phyloP scores from a whole-genome alignment of 1,139 yeast species.

The Taphrina confusa region DNA sequence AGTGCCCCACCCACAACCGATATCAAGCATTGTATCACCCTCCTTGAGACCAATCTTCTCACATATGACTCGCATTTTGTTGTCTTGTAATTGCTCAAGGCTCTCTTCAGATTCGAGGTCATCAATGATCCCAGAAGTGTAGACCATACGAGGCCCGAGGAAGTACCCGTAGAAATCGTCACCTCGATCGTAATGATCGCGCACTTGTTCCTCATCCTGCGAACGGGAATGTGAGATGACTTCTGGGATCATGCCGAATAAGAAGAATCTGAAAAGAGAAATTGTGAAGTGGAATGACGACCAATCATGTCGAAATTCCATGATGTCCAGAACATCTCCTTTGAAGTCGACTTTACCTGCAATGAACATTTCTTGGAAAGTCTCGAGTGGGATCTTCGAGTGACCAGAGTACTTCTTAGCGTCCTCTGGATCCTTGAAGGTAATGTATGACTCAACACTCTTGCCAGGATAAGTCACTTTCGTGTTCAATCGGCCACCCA shows the following conservation, averaged over 20 bases:
- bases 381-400: slow-evolving; percentile 85
- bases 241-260: slow-evolving; percentile 90
- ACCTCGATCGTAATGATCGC: slow-evolving; percentile 95
- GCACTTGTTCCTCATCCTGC: slow-evolving; percentile 94
- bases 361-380: slow-evolving; percentile 85
- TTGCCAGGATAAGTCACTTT: slow-evolving; percentile 73
- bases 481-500: slow-evolving; percentile 79
- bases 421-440: slow-evolving; percentile 75
- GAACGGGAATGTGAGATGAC: slow-evolving; percentile 88
- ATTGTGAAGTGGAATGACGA: slow-evolving; percentile 76
- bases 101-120: slow-evolving; percentile 74
- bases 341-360: slow-evolving; percentile 81
- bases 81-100: slow-evolving; percentile 85
- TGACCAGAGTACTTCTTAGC: slow-evolving; percentile 70
- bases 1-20: slow-evolving; percentile 98
- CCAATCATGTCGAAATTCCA: slow-evolving; percentile 93
- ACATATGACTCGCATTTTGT: slow-evolving; percentile 82
- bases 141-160: slow-evolving; percentile 91
- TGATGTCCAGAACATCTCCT: slow-evolving; percentile 79
- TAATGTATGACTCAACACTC: slow-evolving; percentile 77
- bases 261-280: slow-evolving; percentile 74
- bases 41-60: slow-evolving; percentile 74
- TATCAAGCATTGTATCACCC: slow-evolving; percentile 75
- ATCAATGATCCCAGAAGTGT: slow-evolving; percentile 80
- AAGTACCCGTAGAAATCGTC: slow-evolving; percentile 94